Base-by-base conservation (phyloP, 768 basidiomycete genomes). In the Russula sp. region DNA sequence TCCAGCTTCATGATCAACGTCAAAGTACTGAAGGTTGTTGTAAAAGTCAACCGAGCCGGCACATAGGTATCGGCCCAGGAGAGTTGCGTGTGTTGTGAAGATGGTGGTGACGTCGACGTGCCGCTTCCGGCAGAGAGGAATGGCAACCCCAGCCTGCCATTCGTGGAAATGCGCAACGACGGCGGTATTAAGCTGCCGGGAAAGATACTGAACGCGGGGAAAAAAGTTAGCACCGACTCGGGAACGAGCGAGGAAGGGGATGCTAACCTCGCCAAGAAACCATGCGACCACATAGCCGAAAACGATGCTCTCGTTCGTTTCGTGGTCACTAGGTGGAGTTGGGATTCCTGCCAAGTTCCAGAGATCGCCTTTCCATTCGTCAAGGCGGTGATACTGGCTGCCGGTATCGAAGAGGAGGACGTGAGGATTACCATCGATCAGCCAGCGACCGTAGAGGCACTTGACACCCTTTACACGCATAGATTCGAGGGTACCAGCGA, bases 341-440 rank as follows among this genome's bases (percentile, higher is more conserved):
- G 97, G 97, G 62, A 99, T 99, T 50, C 96, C 97, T 10, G 97
- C 96, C 52, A 99, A 75, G 74, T 94, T 97, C 97, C 97, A 99
- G 22, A 99, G 82, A 70, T 99, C 97, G 50, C 87, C 85, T 74
- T 99, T 99, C 97, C 97, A 99, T 72, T 99, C 97, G 74, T 99
- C 96, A 63, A 98, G 81, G 4, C 88, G 83, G 65, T 85, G 81
- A 72, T 88, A 93, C 73, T 85, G 84, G 70, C 87, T 90, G 58
- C 91, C 88, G 7, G 92, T 95, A 76, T 99, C 97, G 72, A 99
- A 98, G 58, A 99, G 83, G 47, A 99, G 83, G 64, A 98, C 97
- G 59, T 85, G 85, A 42, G 97, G 97, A 35, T 90, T 90, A 63
- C 96, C 97, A 69, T 99, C 97, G 76, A 99, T 93, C 60, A 99